phyloP scores from a whole-genome alignment of 2,329 filamentous ascomycete species.

The Colletotrichum incanum region DNA sequence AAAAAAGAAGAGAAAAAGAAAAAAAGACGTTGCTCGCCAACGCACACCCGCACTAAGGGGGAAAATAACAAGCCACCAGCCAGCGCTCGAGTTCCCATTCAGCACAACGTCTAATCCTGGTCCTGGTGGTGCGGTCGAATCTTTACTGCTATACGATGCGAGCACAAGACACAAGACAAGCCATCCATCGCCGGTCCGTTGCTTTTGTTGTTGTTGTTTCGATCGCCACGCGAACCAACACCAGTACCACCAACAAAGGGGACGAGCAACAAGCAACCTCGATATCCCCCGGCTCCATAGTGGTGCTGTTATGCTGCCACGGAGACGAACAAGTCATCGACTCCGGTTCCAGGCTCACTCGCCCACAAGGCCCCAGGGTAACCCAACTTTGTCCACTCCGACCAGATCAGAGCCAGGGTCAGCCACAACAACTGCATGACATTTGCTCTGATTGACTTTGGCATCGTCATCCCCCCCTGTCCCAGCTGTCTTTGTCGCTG shows the following conservation, averaged over 20 bases:
- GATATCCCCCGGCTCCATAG: neutral
- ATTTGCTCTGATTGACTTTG: conserved; percentile 32
- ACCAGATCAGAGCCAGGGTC: neutral
- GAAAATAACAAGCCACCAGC: conserved; percentile 2
- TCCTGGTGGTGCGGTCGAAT: neutral
- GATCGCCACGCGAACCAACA: neutral
- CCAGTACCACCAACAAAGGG: neutral
- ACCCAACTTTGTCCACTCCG: neutral
- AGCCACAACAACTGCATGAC: conserved; percentile 38
- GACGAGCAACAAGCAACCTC: neutral
- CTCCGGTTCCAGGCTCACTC: neutral
- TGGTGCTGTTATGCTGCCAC: conserved; percentile 1
- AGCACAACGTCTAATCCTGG: conserved; percentile 8
- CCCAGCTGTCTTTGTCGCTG: conserved; percentile 11
- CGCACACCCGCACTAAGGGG: conserved; percentile 24
- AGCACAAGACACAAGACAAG: neutral
- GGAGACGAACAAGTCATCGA: conserved; percentile 1
- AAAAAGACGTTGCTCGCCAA: conserved; percentile 29
- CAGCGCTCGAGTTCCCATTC: neutral
- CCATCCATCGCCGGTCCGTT: neutral
- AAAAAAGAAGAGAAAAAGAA: neutral
- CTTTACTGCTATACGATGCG: neutral
- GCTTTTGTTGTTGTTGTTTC: conserved; percentile 10
- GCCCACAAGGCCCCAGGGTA: neutral
- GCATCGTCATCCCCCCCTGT: conserved; percentile 29